Percentiles rank a stretch among this genome's conserved stretches.
Conservation (phyloP, 176 grass and related monocot genomes). For the Rhynchospora pubera region DNA sequence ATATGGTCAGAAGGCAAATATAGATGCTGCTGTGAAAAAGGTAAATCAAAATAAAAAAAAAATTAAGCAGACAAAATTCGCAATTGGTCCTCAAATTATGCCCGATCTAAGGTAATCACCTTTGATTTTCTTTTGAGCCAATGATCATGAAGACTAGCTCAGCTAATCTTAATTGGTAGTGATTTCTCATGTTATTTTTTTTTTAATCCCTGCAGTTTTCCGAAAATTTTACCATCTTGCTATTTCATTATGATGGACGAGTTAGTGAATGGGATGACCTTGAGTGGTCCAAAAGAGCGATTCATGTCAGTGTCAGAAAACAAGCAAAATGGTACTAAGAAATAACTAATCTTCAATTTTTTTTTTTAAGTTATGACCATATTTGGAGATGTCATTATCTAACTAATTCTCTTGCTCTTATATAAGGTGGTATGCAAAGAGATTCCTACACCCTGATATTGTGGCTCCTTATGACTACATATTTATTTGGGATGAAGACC, state of each 20-base stretch:
- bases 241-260: constrained; percentile 53
- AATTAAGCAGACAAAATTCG: background rate
- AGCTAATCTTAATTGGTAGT: background rate
- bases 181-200: constrained; percentile 5
- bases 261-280: constrained; percentile 47
- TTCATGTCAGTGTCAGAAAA: constrained; percentile 44
- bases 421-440: constrained; percentile 97
- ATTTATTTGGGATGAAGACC: constrained; percentile 99
- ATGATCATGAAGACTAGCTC: background rate
- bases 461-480: constrained; percentile 88
- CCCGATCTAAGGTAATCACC: background rate
- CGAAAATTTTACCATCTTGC: constrained; percentile 44
- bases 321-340: constrained; percentile 46
- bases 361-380: background rate
- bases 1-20: constrained; percentile 31
- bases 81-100: background rate
- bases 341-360: background rate
- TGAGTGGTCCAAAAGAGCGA: constrained; percentile 49
- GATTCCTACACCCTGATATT: constrained; percentile 92
- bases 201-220: constrained; percentile 39
- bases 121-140: background rate
- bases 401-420: background rate
- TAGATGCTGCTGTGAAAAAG: constrained; percentile 39
- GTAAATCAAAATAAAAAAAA: constrained; percentile 19
- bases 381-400: background rate